These are phyloP conservation scores for Sarocladium oryzae DNA, from an alignment of 2,329 filamentous ascomycete genomes.

Conservation along the genomic window DNA sequence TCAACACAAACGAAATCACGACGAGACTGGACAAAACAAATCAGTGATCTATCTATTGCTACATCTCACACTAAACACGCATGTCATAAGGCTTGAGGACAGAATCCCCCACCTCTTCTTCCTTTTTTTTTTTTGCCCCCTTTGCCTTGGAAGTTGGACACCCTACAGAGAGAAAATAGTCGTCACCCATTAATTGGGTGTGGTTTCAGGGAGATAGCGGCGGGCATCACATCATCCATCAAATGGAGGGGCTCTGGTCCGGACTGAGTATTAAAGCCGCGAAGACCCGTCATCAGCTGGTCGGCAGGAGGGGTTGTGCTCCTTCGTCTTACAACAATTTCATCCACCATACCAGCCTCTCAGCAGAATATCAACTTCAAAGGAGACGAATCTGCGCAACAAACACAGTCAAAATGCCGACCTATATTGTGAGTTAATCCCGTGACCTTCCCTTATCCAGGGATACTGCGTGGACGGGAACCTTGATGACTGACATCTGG, in stretches of 20 bases:
- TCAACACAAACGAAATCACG: background rate
- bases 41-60: background rate
- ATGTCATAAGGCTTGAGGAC: too few species aligned
- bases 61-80: background rate
- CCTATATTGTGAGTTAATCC: constrained; percentile 44
- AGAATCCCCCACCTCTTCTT: too few species aligned
- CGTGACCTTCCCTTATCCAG: background rate
- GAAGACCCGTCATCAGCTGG: background rate
- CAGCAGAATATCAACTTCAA: background rate
- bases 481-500: constrained; percentile 13
- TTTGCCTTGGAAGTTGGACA: background rate
- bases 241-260: background rate
- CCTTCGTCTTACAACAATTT: background rate
- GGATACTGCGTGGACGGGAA: background rate
- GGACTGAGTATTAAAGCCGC: constrained; percentile 5
- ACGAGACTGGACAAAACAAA: background rate
- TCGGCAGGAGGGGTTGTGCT: background rate
- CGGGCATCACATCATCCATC: background rate
- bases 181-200: too few species aligned
- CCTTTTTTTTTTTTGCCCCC: too few species aligned
- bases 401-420: constrained; percentile 38
- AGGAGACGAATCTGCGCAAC: background rate
- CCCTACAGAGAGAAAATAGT: background rate
- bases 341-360: background rate
- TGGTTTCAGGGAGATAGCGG: background rate